Evolutionary conservation across 805 yeast genomes (phyloP).

Genomic region (Cyberlindnera meyerae): DNA sequence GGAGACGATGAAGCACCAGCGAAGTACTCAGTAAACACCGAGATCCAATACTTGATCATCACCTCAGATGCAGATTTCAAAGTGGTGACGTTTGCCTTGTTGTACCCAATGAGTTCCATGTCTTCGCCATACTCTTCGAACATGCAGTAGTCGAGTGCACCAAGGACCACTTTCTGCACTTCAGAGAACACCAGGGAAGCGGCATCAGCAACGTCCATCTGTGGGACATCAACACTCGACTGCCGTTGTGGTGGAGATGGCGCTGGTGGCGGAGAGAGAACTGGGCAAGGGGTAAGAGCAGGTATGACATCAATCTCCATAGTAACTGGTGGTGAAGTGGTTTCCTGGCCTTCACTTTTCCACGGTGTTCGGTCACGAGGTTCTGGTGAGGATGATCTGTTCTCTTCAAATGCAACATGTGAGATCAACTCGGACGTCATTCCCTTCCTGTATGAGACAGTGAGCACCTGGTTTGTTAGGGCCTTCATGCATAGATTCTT

Average conservation of each 20-base stretch:
- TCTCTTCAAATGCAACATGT: slow-evolving; percentile 34
- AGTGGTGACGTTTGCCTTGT: slow-evolving; percentile 29
- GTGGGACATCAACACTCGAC: too few relatives aligned
- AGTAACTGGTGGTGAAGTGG: too few relatives aligned
- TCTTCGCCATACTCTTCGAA: slow-evolving; percentile 52
- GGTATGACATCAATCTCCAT: background rate
- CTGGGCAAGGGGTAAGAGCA: too few relatives aligned
- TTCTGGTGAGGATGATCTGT: slow-evolving; percentile 9
- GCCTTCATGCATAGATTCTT: slow-evolving; percentile 80
- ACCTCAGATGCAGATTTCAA: slow-evolving; percentile 40
- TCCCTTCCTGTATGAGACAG: slow-evolving; percentile 45
- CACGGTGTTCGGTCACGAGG: background rate
- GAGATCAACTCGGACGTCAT: slow-evolving; percentile 49
- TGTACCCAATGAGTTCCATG: slow-evolving; percentile 45
- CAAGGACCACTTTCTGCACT: slow-evolving; percentile 34
- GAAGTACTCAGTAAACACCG: slow-evolving; percentile 55
- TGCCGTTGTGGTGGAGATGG: too few relatives aligned
- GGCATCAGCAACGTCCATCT: too few relatives aligned
- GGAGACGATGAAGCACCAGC: slow-evolving; percentile 16
- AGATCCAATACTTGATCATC: slow-evolving; percentile 44
- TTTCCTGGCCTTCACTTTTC: too few relatives aligned
- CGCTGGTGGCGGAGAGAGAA: too few relatives aligned
- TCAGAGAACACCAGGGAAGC: slow-evolving; percentile 35
- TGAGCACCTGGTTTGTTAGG: slow-evolving; percentile 55
- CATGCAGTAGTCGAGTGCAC: slow-evolving; percentile 50